These are phyloP conservation scores for Fusarium vanettenii DNA, from an alignment of 2,329 filamentous ascomycete species.

Conservation along the genomic window DNA sequence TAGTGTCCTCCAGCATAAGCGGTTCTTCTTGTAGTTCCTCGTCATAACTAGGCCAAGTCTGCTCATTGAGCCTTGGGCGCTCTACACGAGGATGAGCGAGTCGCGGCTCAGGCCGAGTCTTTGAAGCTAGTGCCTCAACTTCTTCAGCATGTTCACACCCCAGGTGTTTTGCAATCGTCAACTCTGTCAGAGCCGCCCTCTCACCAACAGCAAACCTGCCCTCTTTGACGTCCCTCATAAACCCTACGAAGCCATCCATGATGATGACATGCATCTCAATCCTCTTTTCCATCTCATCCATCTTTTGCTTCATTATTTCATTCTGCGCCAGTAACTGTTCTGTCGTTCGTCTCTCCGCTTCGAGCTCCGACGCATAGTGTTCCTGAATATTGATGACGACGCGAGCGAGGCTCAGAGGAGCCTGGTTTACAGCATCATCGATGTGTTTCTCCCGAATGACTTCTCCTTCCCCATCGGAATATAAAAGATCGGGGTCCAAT, in stretches of 20 bases:
- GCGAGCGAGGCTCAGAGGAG: constrained; percentile 19
- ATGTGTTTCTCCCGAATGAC: fast-evolving
- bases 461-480: background rate
- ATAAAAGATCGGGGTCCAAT: background rate
- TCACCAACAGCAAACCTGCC: background rate
- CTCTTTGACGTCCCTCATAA: constrained; percentile 35
- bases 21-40: background rate
- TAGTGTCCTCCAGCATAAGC: background rate
- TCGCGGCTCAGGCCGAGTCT: background rate
- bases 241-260: constrained; percentile 33
- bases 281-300: constrained; percentile 20
- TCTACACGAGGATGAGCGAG: background rate
- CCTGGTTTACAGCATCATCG: background rate
- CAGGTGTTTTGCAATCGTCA: constrained; percentile 18
- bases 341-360: constrained; percentile 14
- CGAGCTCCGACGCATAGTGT: constrained; percentile 33
- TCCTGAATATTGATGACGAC: constrained; percentile 37
- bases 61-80: fast-evolving
- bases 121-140: background rate
- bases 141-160: constrained; percentile 10
- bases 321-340: constrained; percentile 10
- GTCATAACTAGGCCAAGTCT: background rate
- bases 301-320: background rate
- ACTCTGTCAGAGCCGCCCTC: background rate
- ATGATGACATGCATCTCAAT: constrained; percentile 34